These are phyloP conservation scores for Phytophthora capsici DNA, from an alignment of 352 stramenopile genomes.

Conservation along the genomic window DNA sequence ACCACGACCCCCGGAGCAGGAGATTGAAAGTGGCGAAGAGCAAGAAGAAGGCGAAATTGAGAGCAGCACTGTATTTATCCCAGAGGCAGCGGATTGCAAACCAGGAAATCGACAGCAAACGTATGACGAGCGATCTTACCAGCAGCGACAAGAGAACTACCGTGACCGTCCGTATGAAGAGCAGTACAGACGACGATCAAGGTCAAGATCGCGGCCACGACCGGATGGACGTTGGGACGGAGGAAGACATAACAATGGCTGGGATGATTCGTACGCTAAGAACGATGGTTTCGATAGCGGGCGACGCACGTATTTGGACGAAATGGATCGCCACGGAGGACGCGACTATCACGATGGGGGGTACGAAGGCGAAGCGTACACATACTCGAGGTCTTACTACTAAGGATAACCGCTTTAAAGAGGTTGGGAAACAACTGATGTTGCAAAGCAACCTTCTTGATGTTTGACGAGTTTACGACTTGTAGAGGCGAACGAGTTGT, in stretches of 20 bases:
- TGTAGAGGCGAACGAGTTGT: background rate
- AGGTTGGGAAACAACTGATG: too few relatives aligned
- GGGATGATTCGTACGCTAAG: conserved; percentile 6
- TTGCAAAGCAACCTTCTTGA: too few relatives aligned
- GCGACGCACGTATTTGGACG: conserved; percentile 10
- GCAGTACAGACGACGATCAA: conserved; percentile 17
- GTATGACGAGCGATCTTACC: background rate
- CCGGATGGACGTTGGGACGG: background rate
- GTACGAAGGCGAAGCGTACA: conserved; percentile 6
- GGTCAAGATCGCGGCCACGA: conserved; percentile 24
- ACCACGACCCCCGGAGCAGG: background rate
- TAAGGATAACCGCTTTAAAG: too few relatives aligned
- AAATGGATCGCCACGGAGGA: conserved; percentile 10
- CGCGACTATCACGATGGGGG: conserved; percentile 7
- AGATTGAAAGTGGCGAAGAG: conserved; percentile 17
- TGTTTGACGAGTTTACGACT: too few relatives aligned
- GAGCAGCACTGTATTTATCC: background rate
- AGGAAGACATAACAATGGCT: conserved; percentile 1
- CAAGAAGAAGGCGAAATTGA: conserved; percentile 34
- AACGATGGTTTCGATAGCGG: conserved; percentile 12
- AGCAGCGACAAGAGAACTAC: conserved; percentile 11
- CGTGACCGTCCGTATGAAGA: conserved; percentile 2
- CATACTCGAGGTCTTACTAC: conserved; percentile 15
- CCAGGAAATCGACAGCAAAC: conserved; percentile 9
- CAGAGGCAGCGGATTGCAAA: background rate